phyloP scores from a whole-genome alignment of 208 protist species.

The Acanthamoeba divionensis region DNA sequence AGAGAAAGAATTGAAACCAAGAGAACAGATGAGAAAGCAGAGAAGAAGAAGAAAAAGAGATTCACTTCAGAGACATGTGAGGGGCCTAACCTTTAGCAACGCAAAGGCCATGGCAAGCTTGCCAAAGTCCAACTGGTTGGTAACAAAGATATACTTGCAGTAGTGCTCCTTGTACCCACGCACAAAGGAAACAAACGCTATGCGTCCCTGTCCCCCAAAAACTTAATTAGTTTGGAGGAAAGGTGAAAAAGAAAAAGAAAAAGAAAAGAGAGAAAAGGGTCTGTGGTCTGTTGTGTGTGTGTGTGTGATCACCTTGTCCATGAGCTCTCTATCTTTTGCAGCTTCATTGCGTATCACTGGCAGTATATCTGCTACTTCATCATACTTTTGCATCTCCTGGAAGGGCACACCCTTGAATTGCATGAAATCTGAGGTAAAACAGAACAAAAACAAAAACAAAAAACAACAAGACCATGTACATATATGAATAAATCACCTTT shows the following conservation, averaged over 20 bases:
- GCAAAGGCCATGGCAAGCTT: constrained; percentile 50
- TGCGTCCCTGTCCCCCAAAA: background rate
- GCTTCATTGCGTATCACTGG: background rate
- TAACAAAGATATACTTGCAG: constrained; percentile 70
- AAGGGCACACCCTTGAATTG: constrained; percentile 69
- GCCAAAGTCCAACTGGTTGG: constrained; percentile 62
- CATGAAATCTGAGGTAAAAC: constrained; percentile 58
- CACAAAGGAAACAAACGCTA: constrained; percentile 70
- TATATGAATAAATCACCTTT: background rate
- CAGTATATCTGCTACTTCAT: constrained; percentile 19
- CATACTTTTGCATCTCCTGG: constrained; percentile 28
- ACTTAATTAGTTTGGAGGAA: background rate
- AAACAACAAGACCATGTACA: background rate
- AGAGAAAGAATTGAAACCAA: background rate
- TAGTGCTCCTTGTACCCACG: constrained; percentile 75
- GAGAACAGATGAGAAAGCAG: background rate
- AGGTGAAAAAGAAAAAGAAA: background rate
- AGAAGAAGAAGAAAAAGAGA: background rate
- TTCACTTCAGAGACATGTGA: background rate
- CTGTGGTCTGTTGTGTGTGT: constrained; percentile 19
- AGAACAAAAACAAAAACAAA: background rate
- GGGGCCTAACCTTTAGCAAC: constrained; percentile 26
- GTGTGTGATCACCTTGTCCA: constrained; percentile 59
- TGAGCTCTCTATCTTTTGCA: constrained; percentile 58
- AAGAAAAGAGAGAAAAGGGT: background rate